A percentile compares a stretch with the other conserved stretches of the same genome.
These are phyloP conservation scores for Raffaelea albimanens DNA, from an alignment of 2,329 filamentous ascomycete species.

Conservation along the genomic window DNA sequence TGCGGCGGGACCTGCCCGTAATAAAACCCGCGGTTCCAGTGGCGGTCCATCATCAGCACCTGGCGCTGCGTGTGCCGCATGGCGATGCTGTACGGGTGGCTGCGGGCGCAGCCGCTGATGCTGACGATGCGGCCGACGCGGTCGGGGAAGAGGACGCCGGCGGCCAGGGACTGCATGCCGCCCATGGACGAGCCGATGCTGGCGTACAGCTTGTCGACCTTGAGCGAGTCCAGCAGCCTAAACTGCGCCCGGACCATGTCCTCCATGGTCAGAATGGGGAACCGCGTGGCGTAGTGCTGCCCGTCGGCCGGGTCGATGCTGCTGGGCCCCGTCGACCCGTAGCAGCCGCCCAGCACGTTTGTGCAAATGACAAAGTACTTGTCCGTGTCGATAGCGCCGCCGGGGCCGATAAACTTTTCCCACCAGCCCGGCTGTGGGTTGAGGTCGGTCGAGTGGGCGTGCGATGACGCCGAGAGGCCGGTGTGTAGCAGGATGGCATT, in stretches of 20 bases:
- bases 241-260: constrained; percentile 98
- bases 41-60: constrained; percentile 97
- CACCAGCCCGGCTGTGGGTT: constrained; percentile 95
- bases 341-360: constrained; percentile 92
- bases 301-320: constrained; percentile 84
- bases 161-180: constrained; percentile 91
- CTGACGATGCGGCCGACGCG: constrained; percentile 75
- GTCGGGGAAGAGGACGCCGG: constrained; percentile 72
- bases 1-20: constrained; percentile 84
- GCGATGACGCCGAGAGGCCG: constrained; percentile 90
- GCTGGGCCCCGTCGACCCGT: constrained; percentile 85
- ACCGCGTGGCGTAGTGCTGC: constrained; percentile 82
- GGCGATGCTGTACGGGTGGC: constrained; percentile 94
- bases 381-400: constrained; percentile 74
- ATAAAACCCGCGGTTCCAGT: constrained; percentile 94
- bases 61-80: constrained; percentile 98
- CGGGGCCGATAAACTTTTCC: constrained; percentile 95
- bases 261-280: constrained; percentile 89
- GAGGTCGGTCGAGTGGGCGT: constrained; percentile 80
- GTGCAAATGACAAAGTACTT: constrained; percentile 94
- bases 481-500: constrained; percentile 93
- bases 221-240: constrained; percentile 69
- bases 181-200: constrained; percentile 97
- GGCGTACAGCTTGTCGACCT: constrained; percentile 72
- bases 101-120: constrained; percentile 87